Percentiles rank a stretch among this genome's conserved stretches.
Evolutionary conservation across 345 rosid genomes (phyloP).

Genomic region (sweet orange (Citrus sinensis)): DNA sequence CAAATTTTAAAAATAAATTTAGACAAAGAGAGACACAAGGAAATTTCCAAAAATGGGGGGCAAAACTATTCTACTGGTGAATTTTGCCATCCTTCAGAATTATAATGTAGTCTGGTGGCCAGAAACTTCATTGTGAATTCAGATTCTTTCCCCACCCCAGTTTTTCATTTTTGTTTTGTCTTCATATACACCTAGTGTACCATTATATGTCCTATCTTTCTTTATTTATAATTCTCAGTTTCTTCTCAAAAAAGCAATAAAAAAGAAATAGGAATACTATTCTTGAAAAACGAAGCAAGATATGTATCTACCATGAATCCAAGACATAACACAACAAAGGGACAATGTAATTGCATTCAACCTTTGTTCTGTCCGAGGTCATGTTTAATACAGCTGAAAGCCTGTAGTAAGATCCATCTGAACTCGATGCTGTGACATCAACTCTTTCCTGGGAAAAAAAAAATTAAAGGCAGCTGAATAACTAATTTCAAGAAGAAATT

Average conservation of each 20-base stretch:
- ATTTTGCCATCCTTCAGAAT: neutral
- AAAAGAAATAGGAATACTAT: neutral
- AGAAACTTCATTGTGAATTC: neutral
- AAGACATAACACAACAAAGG: constrained; percentile 2
- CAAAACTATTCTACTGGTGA: neutral
- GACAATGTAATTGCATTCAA: constrained; percentile 24
- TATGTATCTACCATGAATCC: neutral
- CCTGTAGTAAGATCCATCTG: constrained; percentile 82
- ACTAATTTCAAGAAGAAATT: constrained; percentile 11
- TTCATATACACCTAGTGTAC: neutral
- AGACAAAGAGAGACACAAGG: neutral
- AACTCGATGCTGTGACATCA: constrained; percentile 73
- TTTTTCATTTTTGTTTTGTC: neutral
- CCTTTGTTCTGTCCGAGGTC: constrained; percentile 98
- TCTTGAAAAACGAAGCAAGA: neutral
- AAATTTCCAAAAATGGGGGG: neutral
- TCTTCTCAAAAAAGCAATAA: neutral
- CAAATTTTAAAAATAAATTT: neutral
- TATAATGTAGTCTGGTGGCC: neutral
- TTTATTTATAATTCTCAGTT: neutral
- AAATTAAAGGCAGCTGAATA: neutral
- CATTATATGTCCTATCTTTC: neutral
- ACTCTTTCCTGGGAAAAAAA: constrained; percentile 70
- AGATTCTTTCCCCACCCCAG: neutral
- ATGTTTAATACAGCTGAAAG: constrained; percentile 79